A percentile compares a stretch with the other conserved stretches of the same genome.
phyloP scores from a whole-genome alignment of 345 rosid genomes.

The Anastatica hierochuntica region DNA sequence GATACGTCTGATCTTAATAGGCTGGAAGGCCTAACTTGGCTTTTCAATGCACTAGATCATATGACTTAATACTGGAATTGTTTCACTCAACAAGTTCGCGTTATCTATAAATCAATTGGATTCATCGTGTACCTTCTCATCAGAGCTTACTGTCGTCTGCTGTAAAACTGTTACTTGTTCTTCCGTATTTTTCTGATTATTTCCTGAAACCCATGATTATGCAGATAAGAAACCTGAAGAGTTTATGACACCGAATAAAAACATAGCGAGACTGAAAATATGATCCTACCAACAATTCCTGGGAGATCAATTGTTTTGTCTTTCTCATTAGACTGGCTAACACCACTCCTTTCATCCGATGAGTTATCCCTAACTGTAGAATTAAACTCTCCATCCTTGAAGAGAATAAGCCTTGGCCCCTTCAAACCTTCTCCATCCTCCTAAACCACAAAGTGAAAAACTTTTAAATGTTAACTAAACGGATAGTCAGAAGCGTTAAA shows the following conservation, averaged over 20 bases:
- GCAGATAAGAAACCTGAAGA: slow-evolving; percentile 17
- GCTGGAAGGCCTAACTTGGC: not conserved
- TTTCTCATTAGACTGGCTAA: slow-evolving; percentile 16
- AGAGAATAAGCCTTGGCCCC: slow-evolving; percentile 61
- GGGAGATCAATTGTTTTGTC: slow-evolving; percentile 18
- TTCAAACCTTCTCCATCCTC: slow-evolving; percentile 51
- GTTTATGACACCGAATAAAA: not conserved
- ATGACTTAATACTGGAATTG: not conserved
- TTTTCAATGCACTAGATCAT: not conserved
- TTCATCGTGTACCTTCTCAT: slow-evolving; percentile 33
- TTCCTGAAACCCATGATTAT: slow-evolving; percentile 34
- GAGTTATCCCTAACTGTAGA: slow-evolving; percentile 30
- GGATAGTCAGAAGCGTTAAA: not conserved
- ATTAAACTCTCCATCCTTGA: slow-evolving; percentile 37
- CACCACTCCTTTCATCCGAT: slow-evolving; percentile 18
- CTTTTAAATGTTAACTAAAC: not conserved
- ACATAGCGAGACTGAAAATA: slow-evolving; percentile 1
- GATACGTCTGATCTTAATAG: not conserved
- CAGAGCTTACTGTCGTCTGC: slow-evolving; percentile 21
- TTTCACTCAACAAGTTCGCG: not conserved
- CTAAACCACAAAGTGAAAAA: slow-evolving; percentile 31
- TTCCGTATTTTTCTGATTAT: slow-evolving; percentile 23
- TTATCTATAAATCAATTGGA: not conserved
- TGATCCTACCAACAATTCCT: slow-evolving; percentile 36
- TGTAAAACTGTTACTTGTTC: slow-evolving; percentile 25